These are phyloP conservation scores for Saturnispora serradocipensis DNA, from an alignment of 805 yeast genomes.

Conservation along the genomic window DNA sequence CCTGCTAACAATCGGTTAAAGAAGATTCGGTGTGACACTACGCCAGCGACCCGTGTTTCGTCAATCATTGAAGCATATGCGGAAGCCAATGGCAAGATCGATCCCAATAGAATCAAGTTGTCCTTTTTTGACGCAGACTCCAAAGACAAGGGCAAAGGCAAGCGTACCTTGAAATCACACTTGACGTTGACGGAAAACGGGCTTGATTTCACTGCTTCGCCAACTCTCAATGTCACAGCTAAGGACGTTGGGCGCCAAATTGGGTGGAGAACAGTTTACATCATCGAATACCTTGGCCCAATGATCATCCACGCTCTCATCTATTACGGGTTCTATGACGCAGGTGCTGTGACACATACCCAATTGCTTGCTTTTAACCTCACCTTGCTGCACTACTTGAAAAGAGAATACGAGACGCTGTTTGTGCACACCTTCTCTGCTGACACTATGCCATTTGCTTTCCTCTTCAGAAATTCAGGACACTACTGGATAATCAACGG, in stretches of 20 bases:
- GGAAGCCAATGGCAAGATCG: slow-evolving; percentile 28
- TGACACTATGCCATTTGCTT: slow-evolving; percentile 86
- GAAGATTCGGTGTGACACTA: slow-evolving; percentile 35
- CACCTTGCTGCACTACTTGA: slow-evolving; percentile 66
- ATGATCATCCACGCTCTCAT: slow-evolving; percentile 66
- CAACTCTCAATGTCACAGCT: slow-evolving; percentile 42
- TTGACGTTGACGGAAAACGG: slow-evolving; percentile 41
- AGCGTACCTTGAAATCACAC: slow-evolving; percentile 36
- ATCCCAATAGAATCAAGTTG: slow-evolving; percentile 47
- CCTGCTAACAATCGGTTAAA: slow-evolving; percentile 55
- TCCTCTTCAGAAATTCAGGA: slow-evolving; percentile 77
- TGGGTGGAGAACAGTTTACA: slow-evolving; percentile 83
- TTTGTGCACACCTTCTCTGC: slow-evolving; percentile 79
- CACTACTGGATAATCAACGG: slow-evolving; percentile 96
- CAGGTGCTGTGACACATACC: slow-evolving; percentile 36
- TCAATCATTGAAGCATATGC: slow-evolving; percentile 34
- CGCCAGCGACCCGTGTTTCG: slow-evolving; percentile 26
- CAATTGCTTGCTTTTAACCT: slow-evolving; percentile 48
- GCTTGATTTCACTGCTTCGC: slow-evolving; percentile 24
- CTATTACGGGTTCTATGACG: slow-evolving; percentile 36
- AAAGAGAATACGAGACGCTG: slow-evolving; percentile 82
- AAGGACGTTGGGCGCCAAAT: slow-evolving; percentile 93
- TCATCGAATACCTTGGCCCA: slow-evolving; percentile 88
- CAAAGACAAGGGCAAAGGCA: slow-evolving; percentile 26
- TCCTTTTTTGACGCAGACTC: slow-evolving; percentile 29